These are phyloP conservation scores for Cucumis hystrix DNA, from an alignment of 306 rosid species.

Conservation along the genomic window DNA sequence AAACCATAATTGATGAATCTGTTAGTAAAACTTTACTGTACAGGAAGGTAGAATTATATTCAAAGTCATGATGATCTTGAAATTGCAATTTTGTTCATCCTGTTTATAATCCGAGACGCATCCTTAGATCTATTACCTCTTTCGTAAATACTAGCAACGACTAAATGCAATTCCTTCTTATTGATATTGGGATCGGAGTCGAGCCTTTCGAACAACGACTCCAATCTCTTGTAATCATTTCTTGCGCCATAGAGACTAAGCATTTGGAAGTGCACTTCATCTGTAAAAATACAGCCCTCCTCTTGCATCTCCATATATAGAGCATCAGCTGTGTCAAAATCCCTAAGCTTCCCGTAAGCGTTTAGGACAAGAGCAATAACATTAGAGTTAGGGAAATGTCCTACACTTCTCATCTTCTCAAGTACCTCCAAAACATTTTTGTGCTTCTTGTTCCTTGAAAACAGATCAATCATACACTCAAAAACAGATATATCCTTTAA, in stretches of 20 bases:
- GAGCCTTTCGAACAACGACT: conserved; percentile 51
- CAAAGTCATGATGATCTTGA: conserved; percentile 3
- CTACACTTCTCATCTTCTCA: conserved; percentile 71
- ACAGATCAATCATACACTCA: conserved; percentile 63
- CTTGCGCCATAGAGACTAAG: conserved; percentile 65
- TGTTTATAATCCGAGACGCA: conserved; percentile 63
- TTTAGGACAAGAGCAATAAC: conserved; percentile 77
- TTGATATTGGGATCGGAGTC: conserved; percentile 68
- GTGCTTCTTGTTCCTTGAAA: conserved; percentile 57
- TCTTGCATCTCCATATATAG: conserved; percentile 62
- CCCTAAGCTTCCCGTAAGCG: conserved; percentile 73
- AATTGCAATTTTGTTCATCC: conserved; percentile 29
- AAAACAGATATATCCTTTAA: conserved; percentile 66
- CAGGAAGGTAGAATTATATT: neutral
- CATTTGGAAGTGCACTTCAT: conserved; percentile 89
- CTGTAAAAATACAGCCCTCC: conserved; percentile 64
- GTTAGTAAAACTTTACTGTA: neutral
- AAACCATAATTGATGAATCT: neutral
- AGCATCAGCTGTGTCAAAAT: conserved; percentile 67
- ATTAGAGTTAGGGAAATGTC: conserved; percentile 73
- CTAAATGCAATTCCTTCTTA: conserved; percentile 78
- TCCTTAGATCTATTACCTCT: conserved; percentile 62
- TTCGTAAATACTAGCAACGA: conserved; percentile 67
- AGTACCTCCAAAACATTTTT: conserved; percentile 61
- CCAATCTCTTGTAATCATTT: conserved; percentile 47